Evolutionary conservation across 352 stramenopile genomes (phyloP).

Genomic region (Phytophthora parvispora): DNA sequence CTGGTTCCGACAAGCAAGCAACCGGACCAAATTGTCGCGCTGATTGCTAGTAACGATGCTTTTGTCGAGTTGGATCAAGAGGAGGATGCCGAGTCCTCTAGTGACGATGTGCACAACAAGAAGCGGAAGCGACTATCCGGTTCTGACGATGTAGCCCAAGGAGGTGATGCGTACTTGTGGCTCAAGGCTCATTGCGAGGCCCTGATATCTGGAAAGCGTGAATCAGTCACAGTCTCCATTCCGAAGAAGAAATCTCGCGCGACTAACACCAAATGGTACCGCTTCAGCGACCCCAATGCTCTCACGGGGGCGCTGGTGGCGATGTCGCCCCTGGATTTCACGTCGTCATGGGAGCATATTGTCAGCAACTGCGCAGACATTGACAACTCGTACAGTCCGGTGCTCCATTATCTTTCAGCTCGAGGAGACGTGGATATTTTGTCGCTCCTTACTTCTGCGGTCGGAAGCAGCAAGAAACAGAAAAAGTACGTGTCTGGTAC

Average conservation of each 20-base stretch:
- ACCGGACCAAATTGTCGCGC: slow-evolving; percentile 46
- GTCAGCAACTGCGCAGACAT: slow-evolving; percentile 41
- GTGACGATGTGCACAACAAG: slow-evolving; percentile 15
- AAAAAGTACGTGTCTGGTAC: neutral
- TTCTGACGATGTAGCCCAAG: neutral
- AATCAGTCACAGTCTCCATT: neutral
- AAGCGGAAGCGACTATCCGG: slow-evolving; percentile 30
- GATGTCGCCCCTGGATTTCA: slow-evolving; percentile 35
- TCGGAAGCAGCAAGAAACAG: slow-evolving; percentile 23
- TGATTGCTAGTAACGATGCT: slow-evolving; percentile 47
- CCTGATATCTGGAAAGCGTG: slow-evolving; percentile 17
- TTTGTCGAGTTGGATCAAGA: slow-evolving; percentile 16
- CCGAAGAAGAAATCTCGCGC: slow-evolving; percentile 29
- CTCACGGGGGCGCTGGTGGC: slow-evolving; percentile 35
- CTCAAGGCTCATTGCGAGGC: slow-evolving; percentile 43
- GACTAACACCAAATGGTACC: slow-evolving; percentile 33
- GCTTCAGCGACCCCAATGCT: slow-evolving; percentile 22
- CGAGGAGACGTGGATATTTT: slow-evolving; percentile 58
- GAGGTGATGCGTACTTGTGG: slow-evolving; percentile 50
- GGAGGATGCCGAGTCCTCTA: slow-evolving; percentile 6
- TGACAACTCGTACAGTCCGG: slow-evolving; percentile 36
- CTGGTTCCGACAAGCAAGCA: slow-evolving; percentile 41
- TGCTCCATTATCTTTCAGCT: slow-evolving; percentile 66
- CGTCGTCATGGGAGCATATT: slow-evolving; percentile 46
- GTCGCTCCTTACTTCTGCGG: slow-evolving; percentile 14